Base-by-base conservation (phyloP, 2,329 filamentous ascomycete genomes). In the Pezicula rhizophila region DNA sequence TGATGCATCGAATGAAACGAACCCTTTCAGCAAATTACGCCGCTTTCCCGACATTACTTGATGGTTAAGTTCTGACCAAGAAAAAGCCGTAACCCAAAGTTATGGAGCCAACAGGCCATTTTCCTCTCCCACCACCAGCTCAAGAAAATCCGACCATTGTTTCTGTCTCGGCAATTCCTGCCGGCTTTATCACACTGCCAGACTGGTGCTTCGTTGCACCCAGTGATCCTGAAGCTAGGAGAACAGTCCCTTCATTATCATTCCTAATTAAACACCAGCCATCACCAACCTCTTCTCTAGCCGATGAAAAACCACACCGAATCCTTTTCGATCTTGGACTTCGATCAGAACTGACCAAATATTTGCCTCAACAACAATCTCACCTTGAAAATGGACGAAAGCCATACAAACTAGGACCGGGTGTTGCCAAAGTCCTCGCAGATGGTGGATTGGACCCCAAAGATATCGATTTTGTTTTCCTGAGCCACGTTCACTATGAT, bases 401-500 rank as follows among this genome's bases (percentile, higher is more conserved):
- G 46, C 75, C 76, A 2, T 64, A 71, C n/a, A 60, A 60, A 15
- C 66, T 69, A 1, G 60, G 63, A 2, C 74, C 73, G 0, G 75
- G 76, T 49, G 70, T 70, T 12, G 68, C 67, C 1, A 63, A 59
- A 5, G 67, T 61, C 39, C 55, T 77, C 35, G 58, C 60, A 43
- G 50, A 52, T 42, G 70, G 70, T 5, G 67, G 66, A 1, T 46
- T 74, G 8, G 31, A 46, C 6, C 50, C 51, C 8, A 43, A 42
- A n/a, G 56, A 57, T 41, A 46, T 58, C 14, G 49, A 54, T 26
- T 43, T 41, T 39, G 52, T 58, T 5, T 31, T 80, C 7, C 60
- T 78, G 1, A 75, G 71, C 54, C 78, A 82, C 50, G 68, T 77
- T 0, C 77, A 82, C 55, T 80, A 75, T 68, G 78, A 82, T 55